Evolutionary conservation across 148 eudicot species (phyloP).

Genomic region (Rhododendron ferrugineum): DNA sequence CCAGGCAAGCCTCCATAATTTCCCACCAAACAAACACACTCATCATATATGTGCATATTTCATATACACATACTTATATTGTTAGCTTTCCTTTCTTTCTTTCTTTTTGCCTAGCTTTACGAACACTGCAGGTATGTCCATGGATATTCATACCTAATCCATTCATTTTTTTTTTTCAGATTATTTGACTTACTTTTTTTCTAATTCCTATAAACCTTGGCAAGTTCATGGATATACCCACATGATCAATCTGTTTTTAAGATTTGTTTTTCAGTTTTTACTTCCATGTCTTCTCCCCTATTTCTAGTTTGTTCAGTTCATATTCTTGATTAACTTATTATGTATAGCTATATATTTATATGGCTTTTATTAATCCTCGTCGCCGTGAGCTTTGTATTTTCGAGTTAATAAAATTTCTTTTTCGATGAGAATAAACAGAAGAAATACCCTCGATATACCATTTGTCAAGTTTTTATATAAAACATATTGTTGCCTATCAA

Average conservation of each 20-base stretch:
- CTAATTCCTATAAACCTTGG: neutral
- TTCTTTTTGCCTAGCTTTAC: neutral
- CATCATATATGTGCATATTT: neutral
- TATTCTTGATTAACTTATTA: neutral
- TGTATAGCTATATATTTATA: neutral
- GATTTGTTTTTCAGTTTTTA: neutral
- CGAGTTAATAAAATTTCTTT: neutral
- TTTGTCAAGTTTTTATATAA: too few species aligned
- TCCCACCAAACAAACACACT: neutral
- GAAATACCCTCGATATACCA: too few species aligned
- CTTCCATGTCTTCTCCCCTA: neutral
- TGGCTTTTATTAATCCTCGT: neutral
- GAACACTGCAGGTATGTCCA: neutral
- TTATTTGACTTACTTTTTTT: neutral
- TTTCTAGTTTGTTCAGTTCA: neutral
- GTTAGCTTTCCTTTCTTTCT: neutral
- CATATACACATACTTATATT: neutral
- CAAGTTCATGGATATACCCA: neutral
- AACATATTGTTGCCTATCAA: too few species aligned
- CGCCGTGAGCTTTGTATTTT: neutral
- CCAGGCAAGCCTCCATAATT: conserved; percentile 26
- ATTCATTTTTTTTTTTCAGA: neutral
- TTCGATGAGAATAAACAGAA: neutral
- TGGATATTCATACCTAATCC: neutral
- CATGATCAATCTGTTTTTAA: neutral